These are phyloP conservation scores for Lentinus brumalis DNA, from an alignment of 768 basidiomycete species.

Conservation along the genomic window DNA sequence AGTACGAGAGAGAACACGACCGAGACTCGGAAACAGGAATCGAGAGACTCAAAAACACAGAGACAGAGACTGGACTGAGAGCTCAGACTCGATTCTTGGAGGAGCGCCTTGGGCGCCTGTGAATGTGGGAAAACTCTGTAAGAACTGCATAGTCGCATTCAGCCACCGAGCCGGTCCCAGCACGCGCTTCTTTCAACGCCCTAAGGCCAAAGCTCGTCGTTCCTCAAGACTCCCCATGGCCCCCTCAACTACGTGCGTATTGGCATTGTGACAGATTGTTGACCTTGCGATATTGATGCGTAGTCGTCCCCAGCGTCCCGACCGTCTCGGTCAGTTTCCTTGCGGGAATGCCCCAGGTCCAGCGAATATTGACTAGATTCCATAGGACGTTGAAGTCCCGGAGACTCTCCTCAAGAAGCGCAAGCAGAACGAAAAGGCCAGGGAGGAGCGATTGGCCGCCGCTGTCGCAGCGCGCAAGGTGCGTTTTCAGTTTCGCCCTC, in stretches of 20 bases:
- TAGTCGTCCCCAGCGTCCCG: slow-evolving; percentile 40
- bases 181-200: slow-evolving; percentile 23
- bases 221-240: slow-evolving; percentile 49
- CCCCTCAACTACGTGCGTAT: slow-evolving; percentile 54
- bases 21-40: no score
- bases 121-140: slow-evolving; percentile 20
- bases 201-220: slow-evolving; percentile 29
- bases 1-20: no score
- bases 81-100: no score
- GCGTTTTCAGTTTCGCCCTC: slow-evolving; percentile 31
- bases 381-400: slow-evolving; percentile 91
- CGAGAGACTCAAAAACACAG: no score
- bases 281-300: slow-evolving; percentile 5
- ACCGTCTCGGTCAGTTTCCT: slow-evolving; percentile 45
- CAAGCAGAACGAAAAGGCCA: slow-evolving; percentile 95
- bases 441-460: slow-evolving; percentile 88
- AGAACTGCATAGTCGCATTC: slow-evolving; percentile 30
- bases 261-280: background rate
- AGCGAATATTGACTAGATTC: slow-evolving; percentile 7
- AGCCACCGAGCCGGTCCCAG: slow-evolving; percentile 37
- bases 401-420: slow-evolving; percentile 99
- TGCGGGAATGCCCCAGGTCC: background rate
- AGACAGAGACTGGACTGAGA: no score
- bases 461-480: slow-evolving; percentile 90
- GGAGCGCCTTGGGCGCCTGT: background rate